A percentile compares a stretch with the other conserved stretches of the same genome.
Evolutionary conservation across 1,139 yeast species (phyloP).

Genomic region (Pichia kudriavzevii): DNA sequence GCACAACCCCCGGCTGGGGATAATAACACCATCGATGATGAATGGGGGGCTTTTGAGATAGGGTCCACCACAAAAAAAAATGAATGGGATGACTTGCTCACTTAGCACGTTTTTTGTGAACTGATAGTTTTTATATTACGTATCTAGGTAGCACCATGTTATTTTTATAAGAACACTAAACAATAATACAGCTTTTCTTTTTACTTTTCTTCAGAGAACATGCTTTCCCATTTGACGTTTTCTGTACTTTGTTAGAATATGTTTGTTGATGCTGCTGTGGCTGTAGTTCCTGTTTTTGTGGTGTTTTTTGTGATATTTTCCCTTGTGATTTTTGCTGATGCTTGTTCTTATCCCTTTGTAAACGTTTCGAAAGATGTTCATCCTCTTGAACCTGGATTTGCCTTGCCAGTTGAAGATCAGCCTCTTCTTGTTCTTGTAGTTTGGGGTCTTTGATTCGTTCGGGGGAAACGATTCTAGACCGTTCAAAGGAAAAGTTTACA

Average conservation of each 20-base stretch:
- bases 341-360: conserved; percentile 13
- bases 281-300: conserved; percentile 5
- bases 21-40: conserved; percentile 10
- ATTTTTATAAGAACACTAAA: too few relatives aligned
- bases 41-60: conserved; percentile 15
- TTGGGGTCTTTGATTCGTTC: not conserved
- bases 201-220: too few relatives aligned
- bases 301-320: conserved; percentile 14
- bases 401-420: conserved; percentile 41
- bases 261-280: not conserved
- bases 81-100: conserved; percentile 10
- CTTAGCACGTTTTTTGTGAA: conserved; percentile 2
- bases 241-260: not conserved
- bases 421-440: conserved; percentile 6
- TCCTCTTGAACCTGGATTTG: conserved; percentile 61
- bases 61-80: conserved; percentile 8
- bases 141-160: too few relatives aligned
- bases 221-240: too few relatives aligned
- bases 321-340: conserved; percentile 38
- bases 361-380: conserved; percentile 37
- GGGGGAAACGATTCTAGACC: conserved; percentile 23
- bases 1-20: not conserved
- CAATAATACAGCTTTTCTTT: too few relatives aligned
- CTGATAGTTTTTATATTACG: too few relatives aligned
- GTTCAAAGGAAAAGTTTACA: conserved; percentile 53